phyloP scores from a whole-genome alignment of 768 basidiomycete species.

The Russula abietina region DNA sequence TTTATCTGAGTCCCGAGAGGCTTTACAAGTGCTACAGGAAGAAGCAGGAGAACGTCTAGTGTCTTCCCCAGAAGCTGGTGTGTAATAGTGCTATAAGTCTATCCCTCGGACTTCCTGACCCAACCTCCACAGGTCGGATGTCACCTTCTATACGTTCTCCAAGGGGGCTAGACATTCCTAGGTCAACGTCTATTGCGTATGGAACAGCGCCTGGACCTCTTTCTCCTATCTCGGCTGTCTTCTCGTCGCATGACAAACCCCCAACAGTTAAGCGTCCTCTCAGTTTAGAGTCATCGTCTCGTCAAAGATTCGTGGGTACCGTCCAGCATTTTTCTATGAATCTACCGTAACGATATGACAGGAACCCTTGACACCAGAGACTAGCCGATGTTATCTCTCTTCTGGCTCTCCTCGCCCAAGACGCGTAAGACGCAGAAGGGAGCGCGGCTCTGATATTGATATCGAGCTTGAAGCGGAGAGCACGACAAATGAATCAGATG shows the following conservation, averaged over 20 bases:
- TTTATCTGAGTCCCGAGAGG: conserved; percentile 71
- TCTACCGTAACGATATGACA: conserved; percentile 22
- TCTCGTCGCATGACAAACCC: conserved; percentile 7
- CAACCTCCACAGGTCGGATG: conserved; percentile 22
- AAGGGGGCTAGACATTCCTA: conserved; percentile 3
- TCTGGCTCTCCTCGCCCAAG: conserved; percentile 33
- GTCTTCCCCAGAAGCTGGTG: conserved; percentile 25
- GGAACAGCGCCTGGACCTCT: conserved; percentile 21
- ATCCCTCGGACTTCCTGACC: conserved; percentile 2
- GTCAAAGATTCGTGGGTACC: conserved; percentile 33
- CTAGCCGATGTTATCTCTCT: conserved; percentile 38
- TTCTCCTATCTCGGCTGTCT: conserved; percentile 21
- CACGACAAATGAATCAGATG: conserved; percentile 7
- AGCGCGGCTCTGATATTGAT: conserved; percentile 30
- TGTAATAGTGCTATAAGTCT: conserved; percentile 21
- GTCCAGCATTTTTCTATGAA: neutral
- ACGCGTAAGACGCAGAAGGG: conserved; percentile 24
- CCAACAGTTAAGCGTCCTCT: conserved; percentile 3
- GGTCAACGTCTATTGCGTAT: conserved; percentile 1
- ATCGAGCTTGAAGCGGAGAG: conserved; percentile 7
- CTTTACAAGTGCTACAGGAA: conserved; percentile 58
- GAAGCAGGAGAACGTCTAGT: conserved; percentile 67
- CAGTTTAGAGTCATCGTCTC: conserved; percentile 23
- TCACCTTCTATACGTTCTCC: neutral
- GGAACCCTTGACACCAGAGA: conserved; percentile 45